Conservation (phyloP, 768 basidiomycete genomes). For the Auriculariales sp. region DNA sequence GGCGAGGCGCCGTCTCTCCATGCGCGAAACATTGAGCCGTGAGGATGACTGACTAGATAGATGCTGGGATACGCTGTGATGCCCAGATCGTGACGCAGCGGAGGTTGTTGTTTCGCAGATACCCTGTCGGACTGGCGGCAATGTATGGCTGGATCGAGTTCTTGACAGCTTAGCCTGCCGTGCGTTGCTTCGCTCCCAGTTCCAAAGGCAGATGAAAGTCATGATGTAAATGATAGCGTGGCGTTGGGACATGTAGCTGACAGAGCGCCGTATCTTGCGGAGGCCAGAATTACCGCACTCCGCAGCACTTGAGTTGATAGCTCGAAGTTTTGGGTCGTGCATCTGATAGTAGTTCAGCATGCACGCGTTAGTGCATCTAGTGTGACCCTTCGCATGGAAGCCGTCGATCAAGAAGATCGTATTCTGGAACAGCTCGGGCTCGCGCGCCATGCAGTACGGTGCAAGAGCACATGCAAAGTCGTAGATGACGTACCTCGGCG, state of each 20-base stretch:
- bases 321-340: constrained; percentile 13
- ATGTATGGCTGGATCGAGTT: no score
- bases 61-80: no score
- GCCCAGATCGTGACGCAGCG: no score
- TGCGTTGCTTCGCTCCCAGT: no score
- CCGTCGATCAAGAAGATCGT: constrained; percentile 21
- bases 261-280: constrained; percentile 14
- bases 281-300: constrained; percentile 21
- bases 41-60: no score
- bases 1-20: no score
- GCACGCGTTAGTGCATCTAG: constrained; percentile 16
- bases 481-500: constrained; percentile 17
- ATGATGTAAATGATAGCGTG: constrained; percentile 15
- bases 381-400: constrained; percentile 21
- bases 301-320: constrained; percentile 20
- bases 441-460: constrained; percentile 18
- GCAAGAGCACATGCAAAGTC: constrained; percentile 20
- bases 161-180: no score
- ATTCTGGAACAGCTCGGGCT: constrained; percentile 17
- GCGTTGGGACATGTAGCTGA: constrained; percentile 18
- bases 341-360: constrained; percentile 17
- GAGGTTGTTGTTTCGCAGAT: no score
- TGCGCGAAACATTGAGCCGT: no score
- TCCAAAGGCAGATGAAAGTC: constrained; percentile 5
- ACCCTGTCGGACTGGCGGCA: no score